These are phyloP conservation scores for Euphorbia corollata DNA, from an alignment of 441 rosid species.

Conservation along the genomic window DNA sequence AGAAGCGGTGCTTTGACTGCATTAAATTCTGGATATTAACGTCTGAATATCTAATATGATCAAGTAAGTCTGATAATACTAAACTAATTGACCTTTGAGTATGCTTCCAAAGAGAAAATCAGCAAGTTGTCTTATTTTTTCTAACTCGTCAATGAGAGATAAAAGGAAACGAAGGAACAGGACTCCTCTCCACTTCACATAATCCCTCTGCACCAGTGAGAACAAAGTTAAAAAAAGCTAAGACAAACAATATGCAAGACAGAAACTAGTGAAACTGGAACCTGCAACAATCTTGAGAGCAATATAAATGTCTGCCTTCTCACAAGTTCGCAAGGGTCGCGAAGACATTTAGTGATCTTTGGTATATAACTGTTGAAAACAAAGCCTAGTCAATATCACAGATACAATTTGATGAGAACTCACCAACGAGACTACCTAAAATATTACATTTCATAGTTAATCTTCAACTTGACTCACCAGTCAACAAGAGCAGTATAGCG, in stretches of 20 bases:
- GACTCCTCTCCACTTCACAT: slow-evolving; percentile 93
- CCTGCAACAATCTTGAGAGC: slow-evolving; percentile 91
- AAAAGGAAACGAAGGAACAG: slow-evolving; percentile 83
- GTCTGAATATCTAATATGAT: neutral
- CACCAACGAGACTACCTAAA: slow-evolving; percentile 9
- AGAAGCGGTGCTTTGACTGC: slow-evolving; percentile 90
- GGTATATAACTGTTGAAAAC: slow-evolving; percentile 61
- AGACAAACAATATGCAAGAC: neutral
- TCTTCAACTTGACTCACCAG: slow-evolving; percentile 48
- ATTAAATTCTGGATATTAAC: slow-evolving; percentile 18
- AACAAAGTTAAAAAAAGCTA: slow-evolving; percentile 15
- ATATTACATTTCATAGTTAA: neutral
- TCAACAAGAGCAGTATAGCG: slow-evolving; percentile 85
- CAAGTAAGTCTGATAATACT: slow-evolving; percentile 4
- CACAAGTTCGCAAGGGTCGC: slow-evolving; percentile 86
- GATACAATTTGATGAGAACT: neutral
- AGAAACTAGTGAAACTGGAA: slow-evolving; percentile 14
- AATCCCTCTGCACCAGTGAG: slow-evolving; percentile 61
- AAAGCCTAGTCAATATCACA: slow-evolving; percentile 22
- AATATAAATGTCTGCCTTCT: slow-evolving; percentile 88
- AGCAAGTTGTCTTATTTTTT: slow-evolving; percentile 77
- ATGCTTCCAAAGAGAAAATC: slow-evolving; percentile 83
- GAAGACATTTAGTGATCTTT: slow-evolving; percentile 73
- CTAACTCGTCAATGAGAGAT: slow-evolving; percentile 86
- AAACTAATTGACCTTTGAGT: slow-evolving; percentile 54